These are phyloP conservation scores for Pachysandra terminalis DNA, from an alignment of 164 flowering plant species.

Conservation along the genomic window DNA sequence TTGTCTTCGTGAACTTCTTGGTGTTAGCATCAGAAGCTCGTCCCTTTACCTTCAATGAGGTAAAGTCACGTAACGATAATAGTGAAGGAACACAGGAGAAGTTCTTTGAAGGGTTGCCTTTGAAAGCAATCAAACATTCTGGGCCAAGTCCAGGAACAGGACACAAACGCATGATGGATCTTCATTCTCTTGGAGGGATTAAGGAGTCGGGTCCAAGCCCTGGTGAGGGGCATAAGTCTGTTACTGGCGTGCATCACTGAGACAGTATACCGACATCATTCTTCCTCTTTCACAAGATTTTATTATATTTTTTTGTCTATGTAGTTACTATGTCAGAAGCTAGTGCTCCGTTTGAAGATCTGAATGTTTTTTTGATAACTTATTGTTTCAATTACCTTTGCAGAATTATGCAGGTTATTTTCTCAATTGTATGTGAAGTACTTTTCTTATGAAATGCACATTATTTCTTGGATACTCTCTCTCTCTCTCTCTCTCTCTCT, in stretches of 20 bases:
- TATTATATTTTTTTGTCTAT: no score
- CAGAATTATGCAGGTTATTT: no score
- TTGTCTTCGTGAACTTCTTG: not conserved
- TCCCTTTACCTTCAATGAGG: not conserved
- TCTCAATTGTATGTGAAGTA: no score
- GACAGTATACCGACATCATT: no score
- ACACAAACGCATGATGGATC: constrained; percentile 2
- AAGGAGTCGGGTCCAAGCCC: constrained; percentile 5
- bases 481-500: no score
- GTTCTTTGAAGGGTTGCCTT: constrained; percentile 8
- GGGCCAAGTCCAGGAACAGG: constrained; percentile 2
- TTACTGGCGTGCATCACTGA: not conserved
- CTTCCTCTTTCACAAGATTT: no score
- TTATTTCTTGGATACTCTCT: no score
- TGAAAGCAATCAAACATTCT: constrained; percentile 7
- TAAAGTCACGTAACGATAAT: not conserved
- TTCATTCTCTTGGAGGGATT: not conserved
- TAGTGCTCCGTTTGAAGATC: no score
- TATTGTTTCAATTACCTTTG: no score
- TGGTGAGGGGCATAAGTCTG: not conserved
- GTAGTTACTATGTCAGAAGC: no score
- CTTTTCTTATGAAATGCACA: no score
- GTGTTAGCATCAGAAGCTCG: not conserved
- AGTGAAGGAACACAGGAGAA: not conserved
- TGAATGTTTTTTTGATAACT: no score